Conservation (phyloP, 768 basidiomycete species). For the Suillus placidus region DNA sequence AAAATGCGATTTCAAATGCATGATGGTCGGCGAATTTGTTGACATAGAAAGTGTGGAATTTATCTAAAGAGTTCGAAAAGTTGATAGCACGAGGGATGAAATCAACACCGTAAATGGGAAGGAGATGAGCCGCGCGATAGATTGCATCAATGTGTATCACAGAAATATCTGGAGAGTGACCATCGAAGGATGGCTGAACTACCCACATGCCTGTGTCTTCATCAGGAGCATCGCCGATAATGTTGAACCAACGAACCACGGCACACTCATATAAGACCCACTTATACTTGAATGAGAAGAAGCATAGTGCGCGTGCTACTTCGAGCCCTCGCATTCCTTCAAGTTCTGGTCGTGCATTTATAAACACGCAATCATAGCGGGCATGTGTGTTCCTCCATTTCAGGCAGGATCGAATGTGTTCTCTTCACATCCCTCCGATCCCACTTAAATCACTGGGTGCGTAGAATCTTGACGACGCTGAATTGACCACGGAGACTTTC, state of each 20-base stretch:
- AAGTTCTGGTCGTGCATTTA: background rate
- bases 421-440: background rate
- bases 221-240: constrained; percentile 5
- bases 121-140: constrained; percentile 10
- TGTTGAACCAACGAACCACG: constrained; percentile 8
- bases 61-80: background rate
- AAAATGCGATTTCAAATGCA: too few relatives aligned
- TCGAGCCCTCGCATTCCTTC: constrained; percentile 8
- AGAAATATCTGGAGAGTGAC: background rate
- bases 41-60: too few relatives aligned
- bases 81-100: background rate
- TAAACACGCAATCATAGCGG: constrained; percentile 15
- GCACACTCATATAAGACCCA: constrained; percentile 6
- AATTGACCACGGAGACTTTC: background rate
- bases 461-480: background rate
- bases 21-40: too few relatives aligned
- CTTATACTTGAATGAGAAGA: constrained; percentile 12
- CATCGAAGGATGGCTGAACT: constrained; percentile 7
- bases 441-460: background rate
- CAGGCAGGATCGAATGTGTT: background rate
- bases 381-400: background rate
- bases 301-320: constrained; percentile 6
- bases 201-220: too few relatives aligned
- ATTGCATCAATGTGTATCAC: constrained; percentile 14
- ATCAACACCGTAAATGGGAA: constrained; percentile 6